Base-by-base conservation (phyloP, 192 early-diverging fungal genomes). In the Pilaira anomala region DNA sequence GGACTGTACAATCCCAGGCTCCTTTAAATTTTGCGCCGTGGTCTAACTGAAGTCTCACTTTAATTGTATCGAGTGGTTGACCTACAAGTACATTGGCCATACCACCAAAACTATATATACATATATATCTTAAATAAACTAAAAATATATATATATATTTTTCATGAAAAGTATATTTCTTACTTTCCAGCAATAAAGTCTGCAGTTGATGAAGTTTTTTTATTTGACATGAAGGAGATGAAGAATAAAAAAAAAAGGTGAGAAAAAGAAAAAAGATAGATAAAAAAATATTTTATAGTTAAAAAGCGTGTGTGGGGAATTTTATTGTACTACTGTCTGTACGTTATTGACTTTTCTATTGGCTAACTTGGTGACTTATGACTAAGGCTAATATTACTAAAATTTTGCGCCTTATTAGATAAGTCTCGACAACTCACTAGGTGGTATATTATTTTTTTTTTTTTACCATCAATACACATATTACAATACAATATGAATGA, bases 31-130 rank as follows among this genome's bases (percentile, higher is more conserved):
- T 78, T 36, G n/a, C n/a, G 19, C 78, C 76, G 9, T 78, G 65
- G 54, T 91, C 80, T 45, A 89, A 67, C 64, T 91, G 87, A 50
- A 89, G 68, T 24, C 92, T 87, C 33, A 88, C 88, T 80, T 94
- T 94, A 73, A 94, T 81, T 0, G 91, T 93, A 58, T 94, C 93
- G 60, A 94, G 80, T 16, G 93, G 93, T 55, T 94, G 93, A 0
- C 93, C 91, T 44, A 58, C 48, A 12, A 66, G 29, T 1, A 87
- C 87, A 48, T 89, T 82, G 7, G 81, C 82, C 54, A 85, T 82
- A 16, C 88, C 88, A n/a, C 80, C 88, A 48, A 87, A 60, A 33
- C 85, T 86, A 59, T 12, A 11, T 30, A 24, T 28, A 13, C 30
- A 9, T 41, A 28, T 28, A 26, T 48, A 22, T 21, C 7, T 41